Evolutionary conservation across 2,329 filamentous ascomycete genomes (phyloP).

Genomic region (Dactylellina leptospora): DNA sequence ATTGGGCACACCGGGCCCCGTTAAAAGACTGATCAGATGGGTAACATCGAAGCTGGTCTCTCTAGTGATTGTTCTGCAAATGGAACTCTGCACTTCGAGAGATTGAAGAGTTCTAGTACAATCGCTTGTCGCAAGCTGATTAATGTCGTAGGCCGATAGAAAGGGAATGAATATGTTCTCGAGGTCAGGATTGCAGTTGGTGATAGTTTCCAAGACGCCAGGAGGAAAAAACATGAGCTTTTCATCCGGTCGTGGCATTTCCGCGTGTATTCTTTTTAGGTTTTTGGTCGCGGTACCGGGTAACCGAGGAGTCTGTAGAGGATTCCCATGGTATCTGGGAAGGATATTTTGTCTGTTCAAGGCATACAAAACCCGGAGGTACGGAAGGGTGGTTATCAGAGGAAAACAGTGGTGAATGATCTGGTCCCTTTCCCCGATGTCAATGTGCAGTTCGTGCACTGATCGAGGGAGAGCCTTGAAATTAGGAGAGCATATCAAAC

Average conservation of each 20-base stretch:
- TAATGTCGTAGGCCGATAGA: constrained; percentile 33
- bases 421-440: constrained; percentile 46
- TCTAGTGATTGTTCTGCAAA: constrained; percentile 39
- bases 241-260: constrained; percentile 47
- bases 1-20: constrained; percentile 34
- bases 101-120: constrained; percentile 43
- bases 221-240: constrained; percentile 51
- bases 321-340: constrained; percentile 46
- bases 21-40: constrained; percentile 24
- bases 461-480: constrained; percentile 40
- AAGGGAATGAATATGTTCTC: constrained; percentile 47
- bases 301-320: constrained; percentile 33
- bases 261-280: constrained; percentile 32
- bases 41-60: constrained; percentile 43
- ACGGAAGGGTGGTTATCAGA: constrained; percentile 37
- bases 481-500: constrained; percentile 47
- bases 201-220: constrained; percentile 37
- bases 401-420: constrained; percentile 50
- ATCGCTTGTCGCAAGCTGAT: constrained; percentile 15
- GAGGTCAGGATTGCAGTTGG: constrained; percentile 36
- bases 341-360: constrained; percentile 41
- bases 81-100: constrained; percentile 43
- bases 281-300: constrained; percentile 23
- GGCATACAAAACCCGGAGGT: constrained; percentile 38
- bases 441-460: constrained; percentile 39